Base-by-base conservation (phyloP, 2,329 filamentous ascomycete species). In the Aspergillus fumigatus region DNA sequence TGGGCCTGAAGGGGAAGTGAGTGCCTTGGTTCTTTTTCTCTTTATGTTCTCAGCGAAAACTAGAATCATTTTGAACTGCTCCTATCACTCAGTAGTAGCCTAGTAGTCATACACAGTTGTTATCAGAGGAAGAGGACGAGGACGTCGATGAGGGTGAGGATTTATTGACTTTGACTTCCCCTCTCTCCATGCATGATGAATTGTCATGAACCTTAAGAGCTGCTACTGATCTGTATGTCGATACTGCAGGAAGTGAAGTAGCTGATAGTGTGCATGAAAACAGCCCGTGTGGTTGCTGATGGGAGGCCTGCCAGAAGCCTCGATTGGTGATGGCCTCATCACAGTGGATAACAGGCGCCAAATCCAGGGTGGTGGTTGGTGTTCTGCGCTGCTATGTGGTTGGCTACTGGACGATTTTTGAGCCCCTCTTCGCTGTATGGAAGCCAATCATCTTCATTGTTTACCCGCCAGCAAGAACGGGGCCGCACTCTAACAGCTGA, bases 341-440 rank as follows among this genome's bases (percentile, higher is more conserved):
- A 25, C 35, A 48, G 21, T 27, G 7, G 9, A 58, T 58, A 51
- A 55, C 57, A 51, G 61, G 62, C 64, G 63, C 61, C 61, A 64
- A 64, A 52, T 53, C 11, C 11, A 38, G 29, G 48, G 21, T 23
- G 25, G 21, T 65, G 60, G 62, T 59, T 60, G 60, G 57, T 2
- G n/a, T 2, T 23, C 11, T 11, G 38, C 11, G 14, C 43, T 47
- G 43, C 21, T 23, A 23, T 47, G 21, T 23, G 21, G 43, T 47
- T 23, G 41, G 41, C 19, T 45, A 9, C 21, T 10, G 41, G 41
- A 45, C 11, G 8, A 19, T 14, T 19, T 11, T 45, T 21, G 41
- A 45, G 41, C n/a, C 41, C 41, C 41, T 21, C 41, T 11, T 45
- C 0, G 3, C 29, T 49, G 32, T 48, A 35, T 48, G n/a, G 25